Evolutionary conservation across 208 protist species (phyloP).

Genomic region (Entamoeba dispar): DNA sequence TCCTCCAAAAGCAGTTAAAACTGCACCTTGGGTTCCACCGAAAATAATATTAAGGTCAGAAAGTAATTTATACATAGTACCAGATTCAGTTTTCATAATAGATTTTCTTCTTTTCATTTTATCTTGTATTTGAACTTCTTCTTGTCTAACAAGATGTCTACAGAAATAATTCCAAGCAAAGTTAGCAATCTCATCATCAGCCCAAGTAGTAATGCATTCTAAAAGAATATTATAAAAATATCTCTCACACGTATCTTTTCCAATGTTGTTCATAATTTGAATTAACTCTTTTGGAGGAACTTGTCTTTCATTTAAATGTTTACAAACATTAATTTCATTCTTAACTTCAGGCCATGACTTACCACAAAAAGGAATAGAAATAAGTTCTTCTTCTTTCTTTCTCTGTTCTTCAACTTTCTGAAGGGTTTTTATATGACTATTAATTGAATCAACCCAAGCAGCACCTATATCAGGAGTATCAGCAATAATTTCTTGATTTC

Average conservation of each 20-base stretch:
- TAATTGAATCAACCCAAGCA: not conserved
- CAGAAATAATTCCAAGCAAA: not conserved
- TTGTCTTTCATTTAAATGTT: not conserved
- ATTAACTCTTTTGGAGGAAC: not conserved
- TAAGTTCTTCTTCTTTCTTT: not conserved
- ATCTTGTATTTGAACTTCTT: not conserved
- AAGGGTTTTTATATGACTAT: not conserved
- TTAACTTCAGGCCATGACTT: not conserved
- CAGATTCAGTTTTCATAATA: not conserved
- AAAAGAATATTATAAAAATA: not conserved
- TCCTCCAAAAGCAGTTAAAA: not conserved
- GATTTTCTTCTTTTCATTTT: not conserved
- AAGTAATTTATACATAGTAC: not conserved
- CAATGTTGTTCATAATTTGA: not conserved
- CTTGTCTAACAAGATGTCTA: not conserved
- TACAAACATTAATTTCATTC: not conserved
- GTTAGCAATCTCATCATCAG: not conserved
- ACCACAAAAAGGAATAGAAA: not conserved
- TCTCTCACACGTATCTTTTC: not conserved
- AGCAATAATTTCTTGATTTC: not conserved
- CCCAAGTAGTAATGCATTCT: not conserved
- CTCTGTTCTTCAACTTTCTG: not conserved
- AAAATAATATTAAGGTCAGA: not conserved
- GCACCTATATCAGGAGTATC: not conserved
- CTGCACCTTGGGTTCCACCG: not conserved